phyloP scores from a whole-genome alignment of 768 basidiomycete genomes.

The Hydnum rufescens region DNA sequence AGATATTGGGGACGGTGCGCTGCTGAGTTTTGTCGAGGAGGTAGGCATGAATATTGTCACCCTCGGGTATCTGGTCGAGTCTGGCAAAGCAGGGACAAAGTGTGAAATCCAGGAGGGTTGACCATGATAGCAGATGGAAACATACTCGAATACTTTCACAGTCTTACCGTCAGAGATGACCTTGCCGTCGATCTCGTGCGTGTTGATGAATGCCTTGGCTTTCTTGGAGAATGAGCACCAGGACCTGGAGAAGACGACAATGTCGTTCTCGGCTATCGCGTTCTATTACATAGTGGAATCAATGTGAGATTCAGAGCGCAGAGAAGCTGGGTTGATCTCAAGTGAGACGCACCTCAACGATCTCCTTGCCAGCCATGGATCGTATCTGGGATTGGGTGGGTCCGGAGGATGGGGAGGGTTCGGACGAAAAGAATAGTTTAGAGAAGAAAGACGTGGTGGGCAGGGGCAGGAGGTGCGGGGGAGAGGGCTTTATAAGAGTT shows the following conservation, averaged over 20 bases:
- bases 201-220: conserved; percentile 22
- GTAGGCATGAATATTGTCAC: conserved; percentile 43
- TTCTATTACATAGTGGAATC: neutral
- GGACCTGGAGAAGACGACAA: conserved; percentile 41
- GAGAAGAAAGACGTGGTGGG: neutral
- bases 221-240: conserved; percentile 32
- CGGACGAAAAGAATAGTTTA: neutral
- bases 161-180: conserved; percentile 11
- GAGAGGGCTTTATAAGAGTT: no score
- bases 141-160: conserved; percentile 14
- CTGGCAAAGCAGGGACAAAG: conserved; percentile 1
- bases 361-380: neutral
- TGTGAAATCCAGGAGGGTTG: neutral
- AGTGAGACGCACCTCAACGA: conserved; percentile 1
- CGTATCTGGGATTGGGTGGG: neutral
- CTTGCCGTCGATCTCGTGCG: neutral
- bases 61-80: conserved; percentile 26
- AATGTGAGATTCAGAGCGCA: neutral
- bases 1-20: conserved; percentile 57
- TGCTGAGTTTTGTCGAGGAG: conserved; percentile 43
- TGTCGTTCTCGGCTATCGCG: conserved; percentile 28
- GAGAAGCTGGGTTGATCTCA: neutral
- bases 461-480: no score
- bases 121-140: neutral
- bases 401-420: neutral